phyloP scores from a whole-genome alignment of 2,329 filamentous ascomycete species.

The Hawksworthiomyces lignivorus region DNA sequence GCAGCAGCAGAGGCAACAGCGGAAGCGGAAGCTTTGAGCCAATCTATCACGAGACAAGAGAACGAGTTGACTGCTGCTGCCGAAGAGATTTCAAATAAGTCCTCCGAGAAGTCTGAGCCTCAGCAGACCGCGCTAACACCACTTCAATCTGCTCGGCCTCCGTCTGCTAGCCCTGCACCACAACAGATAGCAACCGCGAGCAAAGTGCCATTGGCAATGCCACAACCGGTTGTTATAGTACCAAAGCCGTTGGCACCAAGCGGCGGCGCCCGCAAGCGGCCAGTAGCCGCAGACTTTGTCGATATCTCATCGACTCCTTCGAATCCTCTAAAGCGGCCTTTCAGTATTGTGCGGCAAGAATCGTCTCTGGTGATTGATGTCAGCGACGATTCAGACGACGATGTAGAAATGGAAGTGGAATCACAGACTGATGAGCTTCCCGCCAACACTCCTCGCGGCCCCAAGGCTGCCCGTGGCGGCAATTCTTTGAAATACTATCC shows the following conservation, averaged over 20 bases:
- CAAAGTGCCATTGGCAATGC: too few relatives aligned
- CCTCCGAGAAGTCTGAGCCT: background rate
- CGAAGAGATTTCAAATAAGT: background rate
- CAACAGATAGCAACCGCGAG: too few relatives aligned
- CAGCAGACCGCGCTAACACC: too few relatives aligned
- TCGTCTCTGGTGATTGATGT: slow-evolving; percentile 73
- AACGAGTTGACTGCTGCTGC: background rate
- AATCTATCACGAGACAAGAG: background rate
- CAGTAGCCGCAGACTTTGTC: slow-evolving; percentile 63
- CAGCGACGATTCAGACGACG: slow-evolving; percentile 60
- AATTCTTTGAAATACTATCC: slow-evolving; percentile 37
- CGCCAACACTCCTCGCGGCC: slow-evolving; percentile 21
- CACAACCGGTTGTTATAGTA: too few relatives aligned
- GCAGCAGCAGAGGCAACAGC: background rate
- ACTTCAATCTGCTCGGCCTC: too few relatives aligned
- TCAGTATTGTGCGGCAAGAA: slow-evolving; percentile 50
- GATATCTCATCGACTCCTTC: slow-evolving; percentile 35
- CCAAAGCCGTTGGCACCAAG: background rate
- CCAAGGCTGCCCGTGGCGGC: slow-evolving; percentile 25
- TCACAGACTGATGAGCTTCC: slow-evolving; percentile 39
- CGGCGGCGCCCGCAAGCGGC: slow-evolving; percentile 28
- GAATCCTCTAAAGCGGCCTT: slow-evolving; percentile 47
- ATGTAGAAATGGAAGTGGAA: slow-evolving; percentile 61
- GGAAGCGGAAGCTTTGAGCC: background rate
- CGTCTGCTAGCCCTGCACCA: too few relatives aligned